Conservation (phyloP, 352 stramenopile genomes). For the Pythium biforme region DNA sequence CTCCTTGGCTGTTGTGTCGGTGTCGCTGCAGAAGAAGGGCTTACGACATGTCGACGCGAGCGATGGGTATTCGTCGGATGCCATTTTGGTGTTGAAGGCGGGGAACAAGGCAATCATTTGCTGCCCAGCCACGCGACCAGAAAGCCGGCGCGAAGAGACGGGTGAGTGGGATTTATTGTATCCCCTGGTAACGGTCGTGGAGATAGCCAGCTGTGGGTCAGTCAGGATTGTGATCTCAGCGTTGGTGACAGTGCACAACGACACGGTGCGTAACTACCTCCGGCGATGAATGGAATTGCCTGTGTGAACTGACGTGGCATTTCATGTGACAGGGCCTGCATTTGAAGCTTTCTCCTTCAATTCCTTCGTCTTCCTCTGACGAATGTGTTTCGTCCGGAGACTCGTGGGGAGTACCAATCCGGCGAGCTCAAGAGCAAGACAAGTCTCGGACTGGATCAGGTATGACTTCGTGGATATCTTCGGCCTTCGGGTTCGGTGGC, state of each 20-base stretch:
- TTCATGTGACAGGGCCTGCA: conserved; percentile 10
- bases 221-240: conserved; percentile 12
- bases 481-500: conserved; percentile 10
- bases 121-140: neutral
- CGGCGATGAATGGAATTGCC: neutral
- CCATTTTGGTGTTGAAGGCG: neutral
- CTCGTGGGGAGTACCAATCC: conserved; percentile 12
- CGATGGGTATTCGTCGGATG: conserved; percentile 6
- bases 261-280: conserved; percentile 16
- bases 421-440: neutral
- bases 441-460: conserved; percentile 2
- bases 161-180: neutral
- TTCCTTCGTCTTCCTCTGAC: neutral
- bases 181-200: conserved; percentile 11
- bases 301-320: neutral
- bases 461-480: conserved; percentile 23
- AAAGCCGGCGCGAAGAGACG: neutral
- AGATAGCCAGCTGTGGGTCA: neutral
- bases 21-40: neutral
- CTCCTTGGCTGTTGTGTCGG: neutral
- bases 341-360: conserved; percentile 1
- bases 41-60: neutral
- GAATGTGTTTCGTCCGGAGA: neutral
- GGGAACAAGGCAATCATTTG: conserved; percentile 3
- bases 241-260: conserved; percentile 25